Conservation (phyloP, 2,329 filamentous ascomycete species). For the Aspergillaceae sp. region DNA sequence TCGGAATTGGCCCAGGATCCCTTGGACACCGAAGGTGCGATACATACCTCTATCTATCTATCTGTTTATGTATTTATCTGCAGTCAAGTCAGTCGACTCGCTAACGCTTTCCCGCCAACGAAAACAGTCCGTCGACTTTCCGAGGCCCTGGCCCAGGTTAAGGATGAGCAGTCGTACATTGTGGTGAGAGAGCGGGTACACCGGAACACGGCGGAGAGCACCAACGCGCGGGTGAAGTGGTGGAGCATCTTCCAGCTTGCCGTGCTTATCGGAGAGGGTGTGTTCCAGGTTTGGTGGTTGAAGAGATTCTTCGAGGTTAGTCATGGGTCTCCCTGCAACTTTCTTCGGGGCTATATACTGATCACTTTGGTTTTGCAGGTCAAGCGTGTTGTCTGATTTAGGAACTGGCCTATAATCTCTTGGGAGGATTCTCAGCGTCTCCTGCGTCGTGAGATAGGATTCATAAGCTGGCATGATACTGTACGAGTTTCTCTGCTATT, state of each 20-base stretch:
- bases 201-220: slow-evolving; percentile 97
- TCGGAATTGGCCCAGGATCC: slow-evolving; percentile 76
- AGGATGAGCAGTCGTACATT: slow-evolving; percentile 97
- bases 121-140: slow-evolving; percentile 66
- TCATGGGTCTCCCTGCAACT: neutral
- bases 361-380: slow-evolving; percentile 23
- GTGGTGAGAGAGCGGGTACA: slow-evolving; percentile 90
- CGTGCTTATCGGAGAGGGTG: slow-evolving; percentile 78
- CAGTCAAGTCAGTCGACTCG: slow-evolving; percentile 3
- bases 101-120: neutral
- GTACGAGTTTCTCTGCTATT: neutral
- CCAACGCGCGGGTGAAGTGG: slow-evolving; percentile 96
- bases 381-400: slow-evolving; percentile 39
- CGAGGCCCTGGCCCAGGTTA: slow-evolving; percentile 81
- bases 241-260: slow-evolving; percentile 96
- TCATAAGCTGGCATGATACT: neutral
- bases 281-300: slow-evolving; percentile 99
- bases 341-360: neutral
- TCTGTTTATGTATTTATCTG: no score
- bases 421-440: no score
- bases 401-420: neutral
- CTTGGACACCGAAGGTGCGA: slow-evolving; percentile 75
- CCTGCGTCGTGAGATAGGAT: neutral
- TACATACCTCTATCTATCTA: no score
- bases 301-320: slow-evolving; percentile 90